Conservation (phyloP, 768 basidiomycete genomes). For the Boletus bicolor region DNA sequence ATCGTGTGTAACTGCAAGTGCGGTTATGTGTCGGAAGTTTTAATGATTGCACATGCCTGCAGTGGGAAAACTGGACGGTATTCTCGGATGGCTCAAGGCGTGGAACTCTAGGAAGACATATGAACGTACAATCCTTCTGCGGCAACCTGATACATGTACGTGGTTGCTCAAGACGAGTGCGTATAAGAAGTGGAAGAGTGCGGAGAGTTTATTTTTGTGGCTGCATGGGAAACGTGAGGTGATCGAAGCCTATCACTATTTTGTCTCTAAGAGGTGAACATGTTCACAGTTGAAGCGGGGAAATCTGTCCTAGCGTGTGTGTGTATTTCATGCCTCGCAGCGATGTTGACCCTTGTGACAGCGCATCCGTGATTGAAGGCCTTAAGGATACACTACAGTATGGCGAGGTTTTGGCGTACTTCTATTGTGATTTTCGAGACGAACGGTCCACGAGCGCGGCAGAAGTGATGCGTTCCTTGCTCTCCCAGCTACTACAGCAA, state of each 20-base stretch:
- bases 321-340: background rate
- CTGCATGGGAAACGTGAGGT: background rate
- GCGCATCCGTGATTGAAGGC: background rate
- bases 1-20: background rate
- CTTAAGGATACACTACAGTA: background rate
- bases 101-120: background rate
- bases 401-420: background rate
- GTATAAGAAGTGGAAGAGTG: background rate
- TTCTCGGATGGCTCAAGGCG: background rate
- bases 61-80: background rate
- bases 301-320: background rate
- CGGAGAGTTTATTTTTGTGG: background rate
- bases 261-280: background rate
- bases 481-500: background rate
- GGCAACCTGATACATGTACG: background rate
- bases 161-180: background rate
- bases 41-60: too few relatives aligned
- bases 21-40: background rate
- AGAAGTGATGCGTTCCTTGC: background rate
- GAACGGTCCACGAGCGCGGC: background rate
- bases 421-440: background rate
- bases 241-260: too few relatives aligned
- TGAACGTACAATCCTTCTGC: background rate
- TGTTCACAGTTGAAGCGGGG: background rate
- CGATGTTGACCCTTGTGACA: background rate